phyloP scores from a whole-genome alignment of 1,284 basidiomycete genomes.

The Laetiporus sulphureus region DNA sequence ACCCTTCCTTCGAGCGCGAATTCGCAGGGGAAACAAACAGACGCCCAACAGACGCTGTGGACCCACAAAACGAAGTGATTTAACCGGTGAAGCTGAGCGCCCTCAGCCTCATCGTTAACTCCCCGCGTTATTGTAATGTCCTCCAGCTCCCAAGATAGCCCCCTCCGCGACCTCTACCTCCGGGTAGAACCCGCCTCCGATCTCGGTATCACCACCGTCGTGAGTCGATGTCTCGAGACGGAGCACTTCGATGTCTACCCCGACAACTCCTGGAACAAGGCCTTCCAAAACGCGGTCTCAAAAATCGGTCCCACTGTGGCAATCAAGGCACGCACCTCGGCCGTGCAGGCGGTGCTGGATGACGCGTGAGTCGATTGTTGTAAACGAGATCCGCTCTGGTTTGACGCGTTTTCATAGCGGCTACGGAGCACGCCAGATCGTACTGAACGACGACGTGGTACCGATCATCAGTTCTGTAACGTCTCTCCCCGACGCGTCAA shows the following conservation, averaged over 20 bases:
- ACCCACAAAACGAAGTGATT: background rate
- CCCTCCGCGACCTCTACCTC: background rate
- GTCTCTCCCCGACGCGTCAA: background rate
- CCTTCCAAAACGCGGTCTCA: constrained; percentile 1
- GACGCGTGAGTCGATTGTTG: constrained; percentile 1
- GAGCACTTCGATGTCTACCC: no score
- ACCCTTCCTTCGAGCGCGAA: background rate
- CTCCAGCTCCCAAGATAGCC: background rate
- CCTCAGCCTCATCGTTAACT: no score
- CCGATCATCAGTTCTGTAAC: background rate
- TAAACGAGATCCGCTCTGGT: no score
- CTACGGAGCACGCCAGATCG: no score
- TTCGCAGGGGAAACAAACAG: background rate
- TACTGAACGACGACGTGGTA: no score
- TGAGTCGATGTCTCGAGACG: no score
- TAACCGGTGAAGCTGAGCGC: no score
- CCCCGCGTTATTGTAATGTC: background rate
- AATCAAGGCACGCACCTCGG: constrained; percentile 3
- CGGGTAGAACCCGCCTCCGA: no score
- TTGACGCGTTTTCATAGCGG: no score
- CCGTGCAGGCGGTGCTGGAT: background rate
- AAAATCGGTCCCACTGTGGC: background rate
- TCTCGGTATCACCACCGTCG: no score
- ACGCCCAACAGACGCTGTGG: background rate
- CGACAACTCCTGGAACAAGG: no score